Evolutionary conservation across 192 early-diverging fungal species (phyloP), one percentile per base, ranked within the genome.

Genomic region (Podila horticola): DNA sequence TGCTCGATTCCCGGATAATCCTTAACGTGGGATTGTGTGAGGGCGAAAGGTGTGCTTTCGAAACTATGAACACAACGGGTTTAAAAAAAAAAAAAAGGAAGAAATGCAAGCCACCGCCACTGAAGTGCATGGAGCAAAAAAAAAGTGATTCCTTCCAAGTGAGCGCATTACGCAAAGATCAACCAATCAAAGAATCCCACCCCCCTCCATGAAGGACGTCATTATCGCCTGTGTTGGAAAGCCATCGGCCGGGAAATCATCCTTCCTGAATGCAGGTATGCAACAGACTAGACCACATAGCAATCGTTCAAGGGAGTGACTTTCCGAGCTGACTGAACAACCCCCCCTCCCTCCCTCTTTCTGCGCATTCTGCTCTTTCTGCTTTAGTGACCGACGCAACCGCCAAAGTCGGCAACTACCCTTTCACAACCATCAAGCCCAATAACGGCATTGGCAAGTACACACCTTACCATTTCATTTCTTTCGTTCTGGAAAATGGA

Each of bases 361-460:
- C n/a, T n/a, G n/a, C n/a, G n/a, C n/a, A n/a, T n/a, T n/a, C n/a
- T n/a, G n/a, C n/a, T n/a, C 33, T n/a, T 31, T 28, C 33, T 60
- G 36, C 12, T 30, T 9, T 69, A 89, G 92, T 94, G 20, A 90
- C 91, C 1, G 94, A 96, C 66, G 94, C 94, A 7, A 85, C 88
- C 20, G 94, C 94, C 52, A 96, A 96, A 69, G 94, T 94, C 22
- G 94, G 84, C 10, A 93, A 91, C 74, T 94, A 90, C 61, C 94
- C 94, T 7, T 96, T 96, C 84, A 96, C 94, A 22, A 96, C 94
- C 31, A 96, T 96, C 49, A 90, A 92, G 65, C 93, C 93, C 20
- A 95, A 95, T 83, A 88, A 92, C 64, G 94, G 93, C 55, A 86
- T 95, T 48, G 77, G 77, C 69, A 65, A 55, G 20, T 24, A 55